Conservation (phyloP, 495 filamentous ascomycete genomes). For the Pseudotulostoma volvatum region DNA sequence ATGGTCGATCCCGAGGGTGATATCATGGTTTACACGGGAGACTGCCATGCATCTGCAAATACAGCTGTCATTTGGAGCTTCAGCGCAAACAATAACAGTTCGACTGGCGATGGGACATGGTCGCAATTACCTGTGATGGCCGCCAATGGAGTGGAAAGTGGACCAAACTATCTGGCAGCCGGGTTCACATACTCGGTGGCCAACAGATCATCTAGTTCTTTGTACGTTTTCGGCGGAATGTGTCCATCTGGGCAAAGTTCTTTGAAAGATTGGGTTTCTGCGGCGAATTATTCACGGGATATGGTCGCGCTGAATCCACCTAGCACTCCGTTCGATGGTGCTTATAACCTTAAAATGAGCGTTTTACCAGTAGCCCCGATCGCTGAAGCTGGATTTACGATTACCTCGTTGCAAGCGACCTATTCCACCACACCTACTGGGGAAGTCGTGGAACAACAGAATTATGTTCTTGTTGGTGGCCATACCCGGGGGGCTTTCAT, state of each 20-base stretch:
- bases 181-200: conserved; percentile 51
- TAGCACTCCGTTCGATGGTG: conserved; percentile 6
- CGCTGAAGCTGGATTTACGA: conserved; percentile 72
- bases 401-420: conserved; percentile 53
- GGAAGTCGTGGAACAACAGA: conserved; percentile 47
- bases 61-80: conserved; percentile 40
- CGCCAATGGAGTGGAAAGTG: conserved; percentile 16
- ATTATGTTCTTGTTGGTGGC: conserved; percentile 70
- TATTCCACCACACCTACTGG: conserved; percentile 35
- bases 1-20: conserved; percentile 46
- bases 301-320: conserved; percentile 41
- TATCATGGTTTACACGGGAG: conserved; percentile 52
- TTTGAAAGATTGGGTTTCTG: conserved; percentile 36
- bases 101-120: conserved; percentile 42
- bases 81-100: conserved; percentile 19
- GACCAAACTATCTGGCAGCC: conserved; percentile 50
- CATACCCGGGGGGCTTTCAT: conserved; percentile 73
- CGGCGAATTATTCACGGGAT: conserved; percentile 59
- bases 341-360: conserved; percentile 24
- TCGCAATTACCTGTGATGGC: conserved; percentile 13
- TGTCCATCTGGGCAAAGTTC: conserved; percentile 41
- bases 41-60: conserved; percentile 35
- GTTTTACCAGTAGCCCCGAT: conserved; percentile 45
- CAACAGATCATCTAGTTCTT: conserved; percentile 28
- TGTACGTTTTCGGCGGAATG: conserved; percentile 81